These are phyloP conservation scores for Monosporozyma siamensis DNA, from an alignment of 805 yeast species.

Conservation along the genomic window DNA sequence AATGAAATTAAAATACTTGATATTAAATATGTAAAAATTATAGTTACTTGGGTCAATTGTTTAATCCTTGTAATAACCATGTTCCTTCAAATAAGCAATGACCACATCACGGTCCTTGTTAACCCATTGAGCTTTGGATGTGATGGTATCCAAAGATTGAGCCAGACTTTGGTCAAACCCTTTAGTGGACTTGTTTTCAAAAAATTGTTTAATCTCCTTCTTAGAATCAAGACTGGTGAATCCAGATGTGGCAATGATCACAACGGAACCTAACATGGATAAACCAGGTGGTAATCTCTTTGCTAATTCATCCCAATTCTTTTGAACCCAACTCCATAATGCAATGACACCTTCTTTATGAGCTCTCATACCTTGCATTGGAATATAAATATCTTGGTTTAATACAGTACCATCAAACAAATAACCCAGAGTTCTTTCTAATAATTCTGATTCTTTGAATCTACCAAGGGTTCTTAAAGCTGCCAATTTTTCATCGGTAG, in stretches of 20 bases:
- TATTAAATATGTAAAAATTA: no score
- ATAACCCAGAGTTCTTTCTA: conserved; percentile 46
- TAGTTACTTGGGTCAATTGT: background rate
- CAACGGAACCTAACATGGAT: conserved; percentile 70
- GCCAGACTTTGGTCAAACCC: conserved; percentile 59
- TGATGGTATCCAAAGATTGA: conserved; percentile 52
- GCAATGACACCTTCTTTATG: conserved; percentile 57
- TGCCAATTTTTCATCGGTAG: conserved; percentile 57
- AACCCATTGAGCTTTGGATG: conserved; percentile 50
- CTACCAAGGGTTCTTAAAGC: conserved; percentile 65
- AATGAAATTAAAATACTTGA: no score
- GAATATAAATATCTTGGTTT: conserved; percentile 68
- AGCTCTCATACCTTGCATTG: conserved; percentile 63
- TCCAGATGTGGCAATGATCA: conserved; percentile 50
- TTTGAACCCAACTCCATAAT: conserved; percentile 63
- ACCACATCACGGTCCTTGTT: conserved; percentile 44
- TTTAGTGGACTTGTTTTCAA: conserved; percentile 44
- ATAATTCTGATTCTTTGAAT: conserved; percentile 43
- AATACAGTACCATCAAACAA: conserved; percentile 51
- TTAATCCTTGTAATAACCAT: conserved; percentile 4
- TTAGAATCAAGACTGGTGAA: conserved; percentile 49
- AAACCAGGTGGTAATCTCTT: conserved; percentile 71
- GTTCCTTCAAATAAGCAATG: conserved; percentile 39
- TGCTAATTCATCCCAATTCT: conserved; percentile 62
- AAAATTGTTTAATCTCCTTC: conserved; percentile 43